These are phyloP conservation scores for Microdochium nivale DNA, from an alignment of 2,329 filamentous ascomycete genomes.

Conservation along the genomic window DNA sequence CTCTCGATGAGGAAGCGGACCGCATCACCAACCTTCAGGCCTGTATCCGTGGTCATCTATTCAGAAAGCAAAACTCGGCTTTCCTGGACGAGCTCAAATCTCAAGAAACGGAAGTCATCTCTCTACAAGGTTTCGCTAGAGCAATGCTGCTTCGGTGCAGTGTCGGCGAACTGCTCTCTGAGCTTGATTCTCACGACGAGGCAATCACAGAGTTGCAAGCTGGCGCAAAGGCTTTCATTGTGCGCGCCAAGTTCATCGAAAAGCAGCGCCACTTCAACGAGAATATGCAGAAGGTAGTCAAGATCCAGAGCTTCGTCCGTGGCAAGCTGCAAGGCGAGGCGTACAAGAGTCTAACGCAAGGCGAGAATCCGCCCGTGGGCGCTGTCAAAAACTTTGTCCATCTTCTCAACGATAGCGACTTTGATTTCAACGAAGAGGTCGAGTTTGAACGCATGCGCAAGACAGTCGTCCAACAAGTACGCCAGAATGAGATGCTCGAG, in stretches of 20 bases:
- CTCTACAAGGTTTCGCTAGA: conserved; percentile 67
- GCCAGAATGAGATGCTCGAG: conserved; percentile 93
- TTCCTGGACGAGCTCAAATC: conserved; percentile 64
- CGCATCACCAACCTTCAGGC: conserved; percentile 58
- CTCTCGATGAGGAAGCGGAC: conserved; percentile 48
- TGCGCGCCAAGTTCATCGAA: conserved; percentile 69
- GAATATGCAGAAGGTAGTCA: conserved; percentile 98
- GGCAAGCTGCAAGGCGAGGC: conserved; percentile 94
- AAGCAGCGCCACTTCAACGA: conserved; percentile 85
- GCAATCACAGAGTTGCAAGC: conserved; percentile 67
- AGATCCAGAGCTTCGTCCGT: conserved; percentile 93
- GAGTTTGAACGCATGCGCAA: conserved; percentile 94
- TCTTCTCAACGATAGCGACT: conserved; percentile 93
- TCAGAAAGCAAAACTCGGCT: conserved; percentile 49
- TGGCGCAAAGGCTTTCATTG: conserved; percentile 60
- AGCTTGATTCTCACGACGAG: conserved; percentile 80
- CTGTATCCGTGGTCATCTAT: conserved; percentile 54
- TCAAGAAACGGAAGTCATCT: conserved; percentile 56
- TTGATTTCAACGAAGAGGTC: conserved; percentile 97
- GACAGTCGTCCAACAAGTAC: conserved; percentile 92
- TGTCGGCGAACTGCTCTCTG: conserved; percentile 64
- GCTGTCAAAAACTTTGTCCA: conserved; percentile 98
- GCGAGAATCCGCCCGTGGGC: conserved; percentile 92
- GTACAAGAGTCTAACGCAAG: conserved; percentile 92
- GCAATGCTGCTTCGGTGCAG: conserved; percentile 71